Evolutionary conservation across 441 rosid species (phyloP), one percentile per base, ranked within the genome.

Genomic region (Pelargonium cotyledonis): DNA sequence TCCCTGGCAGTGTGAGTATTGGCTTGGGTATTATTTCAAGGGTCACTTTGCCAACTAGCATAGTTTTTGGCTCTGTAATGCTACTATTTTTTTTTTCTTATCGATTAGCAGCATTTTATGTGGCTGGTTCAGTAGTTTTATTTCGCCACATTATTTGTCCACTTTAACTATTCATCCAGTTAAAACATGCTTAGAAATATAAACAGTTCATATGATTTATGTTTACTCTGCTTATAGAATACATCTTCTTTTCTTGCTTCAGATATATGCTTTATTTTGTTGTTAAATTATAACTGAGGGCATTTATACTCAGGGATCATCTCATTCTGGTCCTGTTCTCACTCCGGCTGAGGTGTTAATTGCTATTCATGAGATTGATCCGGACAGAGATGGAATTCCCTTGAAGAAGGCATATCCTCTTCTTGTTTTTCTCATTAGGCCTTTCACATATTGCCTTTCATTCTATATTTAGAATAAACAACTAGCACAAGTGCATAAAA

Each of bases 321-420:
- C 96, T 77, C 83, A 83, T 73, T 80, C 91, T 73, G 94, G 85
- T 70, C 85, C 82, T 55, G 80, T 80, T 70, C 91, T 95, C 68
- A 78, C 91, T 79, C 96, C 99, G 58, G 84, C 97, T 23, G 99
- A 90, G 82, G 86, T 85, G 66, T 77, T 95, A 73, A 92, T 89
- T 53, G 98, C 96, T 71, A 87, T 95, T 73, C 98, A 95, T 71
- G 86, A 96, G 68, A 91, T 95, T 78, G 96, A 91, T 78, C 99
- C 95, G 41, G 94, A 84, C 29, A 92, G 86, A 75, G 95, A 90
- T 75, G 87, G 92, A 78, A 87, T 95, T 77, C 98, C 97, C 23
- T 84, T 92, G 82, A 95, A 95, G 83, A 92, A 95, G 90, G 98
- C 80, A 77, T 53, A 62, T 66, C 60, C 7, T 31, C 41, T 40